Conservation (phyloP, 495 filamentous ascomycete species). For the Lasiosphaeris hirsuta region DNA sequence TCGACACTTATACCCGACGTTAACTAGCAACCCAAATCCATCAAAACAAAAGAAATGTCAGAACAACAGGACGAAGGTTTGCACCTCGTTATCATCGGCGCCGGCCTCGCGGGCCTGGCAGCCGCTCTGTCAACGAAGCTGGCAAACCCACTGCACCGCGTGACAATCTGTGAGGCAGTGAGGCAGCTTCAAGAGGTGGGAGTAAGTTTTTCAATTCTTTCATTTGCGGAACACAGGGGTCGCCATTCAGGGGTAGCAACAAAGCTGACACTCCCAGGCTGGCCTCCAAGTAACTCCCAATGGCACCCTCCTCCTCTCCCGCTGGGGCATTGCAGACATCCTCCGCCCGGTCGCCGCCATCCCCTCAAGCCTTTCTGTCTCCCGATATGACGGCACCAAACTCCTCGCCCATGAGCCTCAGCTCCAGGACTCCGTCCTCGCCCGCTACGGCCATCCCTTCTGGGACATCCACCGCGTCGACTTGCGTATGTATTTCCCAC, state of each 20-base stretch:
- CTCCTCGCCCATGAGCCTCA: slow-evolving; percentile 50
- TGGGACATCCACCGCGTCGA: slow-evolving; percentile 55
- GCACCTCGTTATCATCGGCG: slow-evolving; percentile 52
- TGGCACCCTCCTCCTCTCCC: slow-evolving; percentile 43
- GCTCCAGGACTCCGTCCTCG: slow-evolving; percentile 42
- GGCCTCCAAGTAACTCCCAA: slow-evolving; percentile 56
- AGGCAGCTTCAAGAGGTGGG: slow-evolving; percentile 39
- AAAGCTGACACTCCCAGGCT: slow-evolving; percentile 30
- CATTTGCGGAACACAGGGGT: background rate
- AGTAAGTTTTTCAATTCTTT: slow-evolving; percentile 34
- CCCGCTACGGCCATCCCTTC: slow-evolving; percentile 50
- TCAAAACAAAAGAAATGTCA: background rate
- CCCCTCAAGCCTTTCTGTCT: slow-evolving; percentile 54
- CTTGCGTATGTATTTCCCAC: slow-evolving; percentile 25
- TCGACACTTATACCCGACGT: no score
- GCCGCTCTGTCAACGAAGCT: slow-evolving; percentile 54
- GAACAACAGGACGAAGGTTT: slow-evolving; percentile 13
- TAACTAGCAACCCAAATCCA: no score
- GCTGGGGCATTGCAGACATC: slow-evolving; percentile 49
- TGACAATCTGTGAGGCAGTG: slow-evolving; percentile 52
- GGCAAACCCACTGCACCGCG: slow-evolving; percentile 46
- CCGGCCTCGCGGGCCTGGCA: slow-evolving; percentile 55
- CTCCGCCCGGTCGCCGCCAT: slow-evolving; percentile 48
- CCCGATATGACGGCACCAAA: slow-evolving; percentile 53
- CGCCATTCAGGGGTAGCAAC: slow-evolving; percentile 11